Base-by-base conservation (phyloP, 495 filamentous ascomycete species). In the Staphylotrichum longicolle region DNA sequence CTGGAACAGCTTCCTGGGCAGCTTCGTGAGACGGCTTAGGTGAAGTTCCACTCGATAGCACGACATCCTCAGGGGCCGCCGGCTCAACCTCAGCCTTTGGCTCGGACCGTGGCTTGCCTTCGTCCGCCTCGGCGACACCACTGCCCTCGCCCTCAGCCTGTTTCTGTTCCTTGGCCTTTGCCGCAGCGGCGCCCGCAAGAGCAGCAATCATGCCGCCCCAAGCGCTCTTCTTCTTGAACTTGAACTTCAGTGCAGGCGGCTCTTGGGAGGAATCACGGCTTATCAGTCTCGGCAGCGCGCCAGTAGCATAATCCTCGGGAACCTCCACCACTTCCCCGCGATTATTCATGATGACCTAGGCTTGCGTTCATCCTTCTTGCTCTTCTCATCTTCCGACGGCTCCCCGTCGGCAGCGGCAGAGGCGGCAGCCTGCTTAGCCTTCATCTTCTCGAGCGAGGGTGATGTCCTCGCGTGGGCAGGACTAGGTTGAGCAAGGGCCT, bases 251-350 rank as follows among this genome's bases (percentile, higher is more conserved):
- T 15, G 71, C 51, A 37, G 60, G 67, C 27, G 66, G 15, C 53
- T 66, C 61, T 62, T 66, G 41, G 52, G 70, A 61, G 57, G 67
- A 59, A 35, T 74, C 81, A n/a, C 84, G 82, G 54, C 78, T 82
- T 82, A 53, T 81, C 81, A 15, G 83, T 76, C 33, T 85, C 83
- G 40, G 82, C 85, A 67, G 32, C 60, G 14, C 83, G 83, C 85
- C 82, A 6, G 82, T 87, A 60, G 83, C 74, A 62, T 84, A 42
- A 40, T 65, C 45, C 55, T 68, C 53, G 45, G 67, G 35, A 46
- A 77, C 49, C 71, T 75, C 63, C 15, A 68, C 53, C 40, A 49
- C 60, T 45, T 67, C 49, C 40, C 64, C 64, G 14, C 61, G 65
- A n/a, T 55, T 35, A 32, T 54, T 63, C 46, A 67, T 59, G 37